Conservation (phyloP, 116 monocot species). For the Phalaenopsis hybrid region DNA sequence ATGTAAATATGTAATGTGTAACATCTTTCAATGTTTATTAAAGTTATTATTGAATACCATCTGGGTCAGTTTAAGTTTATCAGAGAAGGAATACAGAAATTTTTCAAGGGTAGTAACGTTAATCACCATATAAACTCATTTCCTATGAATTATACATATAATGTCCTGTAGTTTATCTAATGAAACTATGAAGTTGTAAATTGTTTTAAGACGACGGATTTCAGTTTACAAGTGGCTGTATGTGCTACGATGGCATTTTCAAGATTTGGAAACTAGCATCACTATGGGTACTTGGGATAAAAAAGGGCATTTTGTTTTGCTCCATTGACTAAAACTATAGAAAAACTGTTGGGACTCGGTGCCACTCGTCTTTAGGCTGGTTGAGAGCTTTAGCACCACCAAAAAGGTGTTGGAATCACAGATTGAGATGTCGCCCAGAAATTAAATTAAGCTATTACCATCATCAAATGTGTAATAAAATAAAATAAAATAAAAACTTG, state of each 20-base stretch:
- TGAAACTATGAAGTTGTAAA: not conserved
- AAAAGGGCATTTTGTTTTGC: not conserved
- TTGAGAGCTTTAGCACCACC: not conserved
- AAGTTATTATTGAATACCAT: too few relatives aligned
- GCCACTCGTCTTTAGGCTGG: not conserved
- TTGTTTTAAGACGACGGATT: not conserved
- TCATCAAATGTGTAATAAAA: not conserved
- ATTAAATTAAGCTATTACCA: not conserved
- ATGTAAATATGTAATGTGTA: too few relatives aligned
- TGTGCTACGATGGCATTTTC: not conserved
- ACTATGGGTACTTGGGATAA: not conserved
- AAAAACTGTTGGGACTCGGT: not conserved
- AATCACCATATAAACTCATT: too few relatives aligned
- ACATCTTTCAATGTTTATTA: too few relatives aligned
- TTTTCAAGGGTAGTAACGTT: too few relatives aligned
- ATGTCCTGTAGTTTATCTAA: too few relatives aligned
- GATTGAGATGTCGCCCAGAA: not conserved
- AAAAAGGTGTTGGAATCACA: too few relatives aligned
- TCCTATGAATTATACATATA: too few relatives aligned
- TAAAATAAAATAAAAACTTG: not conserved
- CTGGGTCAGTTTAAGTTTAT: too few relatives aligned
- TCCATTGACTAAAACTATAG: not conserved
- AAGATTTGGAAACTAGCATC: not conserved
- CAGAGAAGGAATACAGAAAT: too few relatives aligned
- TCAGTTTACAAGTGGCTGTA: not conserved